Percentiles rank a stretch among this genome's conserved stretches.
phyloP scores from a whole-genome alignment of 805 yeast species.

The Myxozyma melibiosi region DNA sequence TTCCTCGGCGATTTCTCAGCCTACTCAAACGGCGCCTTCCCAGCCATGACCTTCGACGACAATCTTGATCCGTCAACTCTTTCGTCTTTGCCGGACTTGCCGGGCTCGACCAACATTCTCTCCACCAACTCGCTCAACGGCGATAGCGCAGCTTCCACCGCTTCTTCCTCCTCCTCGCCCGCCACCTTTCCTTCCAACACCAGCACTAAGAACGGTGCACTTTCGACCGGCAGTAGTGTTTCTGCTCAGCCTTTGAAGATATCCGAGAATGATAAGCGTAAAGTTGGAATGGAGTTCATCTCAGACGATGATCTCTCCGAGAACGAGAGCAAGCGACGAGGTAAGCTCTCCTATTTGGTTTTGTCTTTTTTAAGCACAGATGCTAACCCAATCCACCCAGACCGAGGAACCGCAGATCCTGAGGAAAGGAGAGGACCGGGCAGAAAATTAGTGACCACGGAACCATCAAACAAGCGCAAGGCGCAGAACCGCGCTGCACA shows the following conservation, averaged over 20 bases:
- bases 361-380: not conserved
- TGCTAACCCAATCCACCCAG: not conserved
- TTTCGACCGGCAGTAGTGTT: not conserved
- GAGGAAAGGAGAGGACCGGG: constrained; percentile 59
- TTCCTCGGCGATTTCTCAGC: constrained; percentile 28
- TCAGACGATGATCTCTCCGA: constrained; percentile 34
- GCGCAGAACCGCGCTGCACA: constrained; percentile 99
- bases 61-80: not conserved
- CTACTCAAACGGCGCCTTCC: not conserved
- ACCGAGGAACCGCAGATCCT: constrained; percentile 31
- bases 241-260: not conserved
- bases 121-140: not conserved
- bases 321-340: constrained; percentile 28
- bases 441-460: constrained; percentile 73
- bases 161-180: not conserved
- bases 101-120: not conserved
- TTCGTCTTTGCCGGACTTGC: constrained; percentile 1
- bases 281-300: constrained; percentile 12
- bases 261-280: constrained; percentile 30
- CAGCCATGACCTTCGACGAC: not conserved
- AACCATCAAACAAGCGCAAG: constrained; percentile 85
- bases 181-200: constrained; percentile 4
- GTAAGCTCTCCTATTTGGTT: not conserved
- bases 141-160: not conserved
- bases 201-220: not conserved